Percentiles rank a stretch among this genome's conserved stretches.
These are phyloP conservation scores for Cucurbitaria berberidis DNA, from an alignment of 2,329 filamentous ascomycete species.

Conservation along the genomic window DNA sequence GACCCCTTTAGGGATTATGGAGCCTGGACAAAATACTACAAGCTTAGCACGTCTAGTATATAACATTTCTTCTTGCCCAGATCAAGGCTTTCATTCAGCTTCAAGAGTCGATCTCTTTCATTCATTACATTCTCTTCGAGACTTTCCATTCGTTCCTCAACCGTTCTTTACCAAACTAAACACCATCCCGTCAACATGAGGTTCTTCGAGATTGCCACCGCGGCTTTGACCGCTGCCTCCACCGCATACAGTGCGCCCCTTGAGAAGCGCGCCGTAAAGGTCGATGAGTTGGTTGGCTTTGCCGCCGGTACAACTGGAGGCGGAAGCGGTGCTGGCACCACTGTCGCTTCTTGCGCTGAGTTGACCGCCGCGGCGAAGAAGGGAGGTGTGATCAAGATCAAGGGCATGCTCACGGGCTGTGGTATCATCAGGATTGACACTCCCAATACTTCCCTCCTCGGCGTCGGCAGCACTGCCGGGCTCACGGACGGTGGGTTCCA, in stretches of 20 bases:
- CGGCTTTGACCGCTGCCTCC: conserved; percentile 35
- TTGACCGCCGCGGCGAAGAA: conserved; percentile 57
- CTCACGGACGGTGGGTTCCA: conserved; percentile 57
- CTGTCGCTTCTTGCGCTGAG: conserved; percentile 59
- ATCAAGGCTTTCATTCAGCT: conserved; percentile 4
- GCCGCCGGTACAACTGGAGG: conserved; percentile 63
- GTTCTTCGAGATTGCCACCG: conserved; percentile 31
- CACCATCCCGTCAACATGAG: conserved; percentile 28
- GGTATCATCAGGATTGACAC: conserved; percentile 35
- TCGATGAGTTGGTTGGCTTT: conserved; percentile 51
- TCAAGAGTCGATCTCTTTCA: conserved; percentile 26
- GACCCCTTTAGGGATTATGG: conserved; percentile 13
- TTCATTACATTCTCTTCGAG: conserved; percentile 14
- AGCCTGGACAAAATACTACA: conserved; percentile 8
- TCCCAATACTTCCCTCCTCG: conserved; percentile 41
- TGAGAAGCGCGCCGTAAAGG: conserved; percentile 34
- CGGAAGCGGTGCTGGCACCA: conserved; percentile 60
- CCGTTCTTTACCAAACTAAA: conserved; percentile 8
- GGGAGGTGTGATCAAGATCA: conserved; percentile 44
- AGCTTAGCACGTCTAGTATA: conserved; percentile 11
- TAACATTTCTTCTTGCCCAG: conserved; percentile 1
- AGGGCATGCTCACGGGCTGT: conserved; percentile 39
- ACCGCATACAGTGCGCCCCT: conserved; percentile 30
- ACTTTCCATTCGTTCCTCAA: conserved; percentile 14
- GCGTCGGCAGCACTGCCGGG: conserved; percentile 52